These are phyloP conservation scores for Phaeophleospora eucalypticola DNA, from an alignment of 2,329 filamentous ascomycete species.

Conservation along the genomic window DNA sequence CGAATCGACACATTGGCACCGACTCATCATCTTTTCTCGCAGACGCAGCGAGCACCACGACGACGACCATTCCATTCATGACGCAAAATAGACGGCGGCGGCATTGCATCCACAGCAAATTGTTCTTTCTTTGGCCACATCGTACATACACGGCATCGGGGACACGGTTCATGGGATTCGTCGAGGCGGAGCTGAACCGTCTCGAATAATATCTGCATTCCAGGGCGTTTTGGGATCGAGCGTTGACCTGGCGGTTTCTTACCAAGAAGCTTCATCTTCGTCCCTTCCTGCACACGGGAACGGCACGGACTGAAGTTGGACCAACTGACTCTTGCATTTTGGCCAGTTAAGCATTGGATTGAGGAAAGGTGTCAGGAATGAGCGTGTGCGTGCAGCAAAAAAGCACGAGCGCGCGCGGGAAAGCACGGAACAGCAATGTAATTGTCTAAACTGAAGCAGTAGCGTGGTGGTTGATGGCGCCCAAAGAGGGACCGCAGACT, in stretches of 20 bases:
- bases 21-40: slow-evolving; percentile 11
- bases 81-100: slow-evolving; percentile 21
- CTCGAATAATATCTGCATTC: background rate
- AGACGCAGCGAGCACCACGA: slow-evolving; percentile 15
- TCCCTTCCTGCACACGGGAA: background rate
- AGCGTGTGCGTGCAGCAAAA: background rate
- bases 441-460: background rate
- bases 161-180: slow-evolving; percentile 1
- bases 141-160: slow-evolving; percentile 25
- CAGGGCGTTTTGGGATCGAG: background rate
- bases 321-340: background rate
- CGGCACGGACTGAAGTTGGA: background rate
- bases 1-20: background rate
- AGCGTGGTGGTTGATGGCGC: no score
- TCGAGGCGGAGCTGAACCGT: background rate
- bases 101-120: slow-evolving; percentile 9
- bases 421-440: background rate
- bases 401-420: background rate
- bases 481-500: no score
- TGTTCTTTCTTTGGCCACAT: slow-evolving; percentile 16
- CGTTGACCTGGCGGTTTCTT: background rate
- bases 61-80: slow-evolving; percentile 17
- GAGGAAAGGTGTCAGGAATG: background rate
- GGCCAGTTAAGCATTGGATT: background rate
- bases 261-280: background rate